These are phyloP conservation scores for Glutinoglossum americanum DNA, from an alignment of 495 filamentous ascomycete genomes.

Conservation along the genomic window DNA sequence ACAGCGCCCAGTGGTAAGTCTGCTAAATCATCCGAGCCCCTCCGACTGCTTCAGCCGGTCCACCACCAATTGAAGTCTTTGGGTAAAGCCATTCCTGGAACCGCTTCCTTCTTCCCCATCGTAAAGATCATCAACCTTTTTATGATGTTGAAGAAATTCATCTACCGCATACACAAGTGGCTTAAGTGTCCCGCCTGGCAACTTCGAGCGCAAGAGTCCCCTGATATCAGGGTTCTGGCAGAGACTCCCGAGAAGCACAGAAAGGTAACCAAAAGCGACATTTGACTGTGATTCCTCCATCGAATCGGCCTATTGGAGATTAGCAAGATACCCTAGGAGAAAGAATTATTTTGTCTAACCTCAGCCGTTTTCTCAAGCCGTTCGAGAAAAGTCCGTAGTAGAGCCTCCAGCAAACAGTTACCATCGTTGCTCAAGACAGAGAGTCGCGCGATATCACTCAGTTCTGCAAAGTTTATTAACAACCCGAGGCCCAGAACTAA, in stretches of 20 bases:
- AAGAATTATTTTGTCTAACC: slow-evolving; percentile 17
- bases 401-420: slow-evolving; percentile 17
- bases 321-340: background rate
- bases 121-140: slow-evolving; percentile 41
- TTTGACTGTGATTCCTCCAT: slow-evolving; percentile 66
- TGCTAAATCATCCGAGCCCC: background rate
- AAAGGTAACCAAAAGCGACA: slow-evolving; percentile 78
- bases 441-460: slow-evolving; percentile 31
- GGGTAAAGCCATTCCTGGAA: slow-evolving; percentile 29
- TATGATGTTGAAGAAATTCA: slow-evolving; percentile 64
- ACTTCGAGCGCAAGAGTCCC: slow-evolving; percentile 24
- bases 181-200: slow-evolving; percentile 37
- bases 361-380: slow-evolving; percentile 25
- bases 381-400: slow-evolving; percentile 30
- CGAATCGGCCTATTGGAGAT: slow-evolving; percentile 44
- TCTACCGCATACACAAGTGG: slow-evolving; percentile 55
- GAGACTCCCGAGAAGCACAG: slow-evolving; percentile 63
- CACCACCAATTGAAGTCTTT: slow-evolving; percentile 34
- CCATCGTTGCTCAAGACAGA: slow-evolving; percentile 16
- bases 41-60: slow-evolving; percentile 17
- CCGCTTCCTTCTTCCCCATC: slow-evolving; percentile 26
- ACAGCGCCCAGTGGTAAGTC: background rate
- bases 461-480: slow-evolving; percentile 77
- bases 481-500: slow-evolving; percentile 64
- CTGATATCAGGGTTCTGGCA: slow-evolving; percentile 36